Evolutionary conservation across 306 rosid species (phyloP), one percentile per base, ranked within the genome.

Genomic region (Benincasa hispida): DNA sequence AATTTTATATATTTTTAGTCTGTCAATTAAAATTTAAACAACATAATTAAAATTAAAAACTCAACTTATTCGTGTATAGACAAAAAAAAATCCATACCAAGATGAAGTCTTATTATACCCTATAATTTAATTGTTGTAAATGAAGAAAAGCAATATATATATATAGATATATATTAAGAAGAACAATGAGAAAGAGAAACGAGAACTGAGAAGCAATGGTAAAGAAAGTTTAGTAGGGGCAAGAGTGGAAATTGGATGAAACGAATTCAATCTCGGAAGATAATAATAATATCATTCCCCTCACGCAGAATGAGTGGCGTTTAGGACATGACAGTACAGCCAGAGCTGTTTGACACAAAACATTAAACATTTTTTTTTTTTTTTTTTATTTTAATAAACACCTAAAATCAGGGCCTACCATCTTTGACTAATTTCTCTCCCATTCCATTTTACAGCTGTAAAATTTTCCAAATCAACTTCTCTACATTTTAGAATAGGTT

Each of bases 261-360:
- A 32, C 9, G 35, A 27, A 50, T 50, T 73, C 4, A 14, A 32
- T 55, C 78, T 76, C 9, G 54, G 22, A 75, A 22, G 67, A 25
- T 56, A 27, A 51, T 73, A 25, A 73, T 73, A 73, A 50, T 27
- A 17, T 48, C 61, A 73, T 48, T 73, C 77, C 24, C 67, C 30
- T 28, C 77, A 48, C 77, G 76, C 45, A 28, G 77, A 27, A 8
- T 73, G 77, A 48, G 77, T 51, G 61, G 91, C 87, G 87, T 89
- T 91, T 91, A 87, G 87, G 88, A 89, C 96, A 89, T 89, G 98
- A 91, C 90, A 91, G 92, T 82, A 58, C 67, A 78, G 59, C 57
- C 37, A 72, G 65, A 83, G 98, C 95, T 91, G 98, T 91, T 89
- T 34, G 76, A 83, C 95, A 91, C 88, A 84, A 65, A 74, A 18